Conservation (phyloP, 495 filamentous ascomycete genomes). For the Daldinia childiae region DNA sequence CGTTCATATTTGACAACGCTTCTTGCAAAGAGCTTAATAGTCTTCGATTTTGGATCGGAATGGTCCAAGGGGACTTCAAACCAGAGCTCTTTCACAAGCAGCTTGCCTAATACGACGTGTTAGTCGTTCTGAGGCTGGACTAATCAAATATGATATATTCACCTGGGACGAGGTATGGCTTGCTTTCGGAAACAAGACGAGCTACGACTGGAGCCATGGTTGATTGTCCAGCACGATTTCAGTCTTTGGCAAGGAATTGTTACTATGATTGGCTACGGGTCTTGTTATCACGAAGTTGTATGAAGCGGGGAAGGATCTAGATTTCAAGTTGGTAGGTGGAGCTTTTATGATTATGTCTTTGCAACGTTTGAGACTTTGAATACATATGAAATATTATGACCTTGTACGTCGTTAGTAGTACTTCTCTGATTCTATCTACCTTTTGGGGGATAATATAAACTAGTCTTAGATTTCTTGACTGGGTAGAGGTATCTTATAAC, state of each 20-base stretch:
- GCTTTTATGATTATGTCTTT: slow-evolving; percentile 8
- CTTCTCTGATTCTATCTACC: neutral
- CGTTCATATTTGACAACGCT: slow-evolving; percentile 70
- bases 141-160: slow-evolving; percentile 8
- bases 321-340: slow-evolving; percentile 3
- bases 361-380: neutral
- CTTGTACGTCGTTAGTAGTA: neutral
- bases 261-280: neutral
- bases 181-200: slow-evolving; percentile 42
- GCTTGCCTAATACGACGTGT: slow-evolving; percentile 65
- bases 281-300: neutral
- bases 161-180: slow-evolving; percentile 49
- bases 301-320: slow-evolving; percentile 35
- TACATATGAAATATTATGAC: neutral
- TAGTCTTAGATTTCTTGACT: neutral
- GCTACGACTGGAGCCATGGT: slow-evolving; percentile 43
- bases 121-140: neutral
- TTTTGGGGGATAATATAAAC: neutral
- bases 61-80: slow-evolving; percentile 87
- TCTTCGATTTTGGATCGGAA: slow-evolving; percentile 66
- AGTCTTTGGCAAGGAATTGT: neutral
- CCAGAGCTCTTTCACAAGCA: slow-evolving; percentile 80
- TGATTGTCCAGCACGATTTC: neutral
- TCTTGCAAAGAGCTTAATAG: slow-evolving; percentile 78
- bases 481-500: neutral